phyloP scores from a whole-genome alignment of 1,284 basidiomycete species.

The Sporisorium scitamineum region DNA sequence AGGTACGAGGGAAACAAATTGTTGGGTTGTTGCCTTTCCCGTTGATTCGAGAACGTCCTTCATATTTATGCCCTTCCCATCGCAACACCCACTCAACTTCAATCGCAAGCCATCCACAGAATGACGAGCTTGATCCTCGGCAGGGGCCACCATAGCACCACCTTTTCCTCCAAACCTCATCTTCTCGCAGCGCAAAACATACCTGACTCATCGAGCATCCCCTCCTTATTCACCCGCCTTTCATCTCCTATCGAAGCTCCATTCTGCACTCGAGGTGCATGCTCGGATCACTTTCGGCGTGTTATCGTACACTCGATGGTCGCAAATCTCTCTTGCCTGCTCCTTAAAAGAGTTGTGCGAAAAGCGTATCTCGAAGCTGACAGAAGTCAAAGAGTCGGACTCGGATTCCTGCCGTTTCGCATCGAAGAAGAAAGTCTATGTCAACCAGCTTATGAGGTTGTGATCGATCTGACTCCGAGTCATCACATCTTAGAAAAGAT shows the following conservation, averaged over 20 bases:
- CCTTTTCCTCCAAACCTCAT: not conserved
- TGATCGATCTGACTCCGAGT: not conserved
- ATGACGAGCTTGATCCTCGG: not conserved
- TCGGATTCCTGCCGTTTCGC: not conserved
- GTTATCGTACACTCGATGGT: not conserved
- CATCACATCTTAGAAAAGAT: not conserved
- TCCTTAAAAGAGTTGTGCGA: not conserved
- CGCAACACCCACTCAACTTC: not conserved
- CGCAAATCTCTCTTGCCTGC: not conserved
- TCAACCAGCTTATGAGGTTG: not conserved
- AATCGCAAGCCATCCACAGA: not conserved
- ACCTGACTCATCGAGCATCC: not conserved
- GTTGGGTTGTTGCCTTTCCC: not conserved
- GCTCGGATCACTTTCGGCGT: constrained; percentile 1
- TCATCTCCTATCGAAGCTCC: not conserved
- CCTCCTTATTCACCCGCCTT: not conserved
- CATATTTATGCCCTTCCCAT: not conserved
- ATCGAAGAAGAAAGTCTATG: not conserved
- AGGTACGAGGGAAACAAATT: not conserved
- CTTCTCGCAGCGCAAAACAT: not conserved
- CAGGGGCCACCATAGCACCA: not conserved
- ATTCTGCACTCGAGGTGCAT: not conserved
- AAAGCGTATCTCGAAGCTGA: not conserved
- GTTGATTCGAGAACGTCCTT: not conserved
- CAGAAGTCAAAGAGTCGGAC: not conserved